Evolutionary conservation across 352 stramenopile species (phyloP).

Genomic region (Phytophthora constricta): DNA sequence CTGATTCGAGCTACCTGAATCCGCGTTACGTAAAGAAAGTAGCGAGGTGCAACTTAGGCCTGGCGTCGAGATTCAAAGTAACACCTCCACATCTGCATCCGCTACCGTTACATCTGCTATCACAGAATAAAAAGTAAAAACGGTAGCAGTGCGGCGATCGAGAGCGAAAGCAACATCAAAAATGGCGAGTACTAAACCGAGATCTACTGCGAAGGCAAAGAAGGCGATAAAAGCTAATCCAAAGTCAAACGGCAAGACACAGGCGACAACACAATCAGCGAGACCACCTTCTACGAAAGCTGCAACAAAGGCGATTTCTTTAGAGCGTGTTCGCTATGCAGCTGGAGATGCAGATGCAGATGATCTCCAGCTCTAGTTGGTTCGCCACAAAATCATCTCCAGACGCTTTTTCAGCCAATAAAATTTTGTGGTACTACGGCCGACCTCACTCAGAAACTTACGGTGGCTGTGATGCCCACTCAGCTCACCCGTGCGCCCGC

Average conservation of each 20-base stretch:
- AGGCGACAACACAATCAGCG: not conserved
- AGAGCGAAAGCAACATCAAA: not conserved
- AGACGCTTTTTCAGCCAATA: too few species aligned
- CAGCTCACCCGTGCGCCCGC: too few species aligned
- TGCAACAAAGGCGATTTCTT: not conserved
- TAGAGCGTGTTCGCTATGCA: too few species aligned
- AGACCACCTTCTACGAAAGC: not conserved
- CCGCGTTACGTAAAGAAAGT: not conserved
- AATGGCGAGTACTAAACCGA: not conserved
- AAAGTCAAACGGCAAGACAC: not conserved
- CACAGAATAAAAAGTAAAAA: too few species aligned
- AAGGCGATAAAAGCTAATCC: not conserved
- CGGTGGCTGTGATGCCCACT: too few species aligned
- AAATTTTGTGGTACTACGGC: too few species aligned
- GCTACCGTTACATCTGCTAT: too few species aligned
- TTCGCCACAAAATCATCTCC: too few species aligned
- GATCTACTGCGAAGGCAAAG: not conserved
- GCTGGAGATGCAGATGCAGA: too few species aligned
- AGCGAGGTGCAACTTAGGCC: not conserved
- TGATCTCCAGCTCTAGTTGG: too few species aligned
- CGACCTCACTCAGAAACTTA: too few species aligned
- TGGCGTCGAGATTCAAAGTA: not conserved
- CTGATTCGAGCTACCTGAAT: too few species aligned
- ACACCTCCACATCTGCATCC: not conserved
- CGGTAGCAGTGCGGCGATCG: not conserved